Conservation (phyloP, 148 eudicot species). For the Amaranthus hypochondriacus region DNA sequence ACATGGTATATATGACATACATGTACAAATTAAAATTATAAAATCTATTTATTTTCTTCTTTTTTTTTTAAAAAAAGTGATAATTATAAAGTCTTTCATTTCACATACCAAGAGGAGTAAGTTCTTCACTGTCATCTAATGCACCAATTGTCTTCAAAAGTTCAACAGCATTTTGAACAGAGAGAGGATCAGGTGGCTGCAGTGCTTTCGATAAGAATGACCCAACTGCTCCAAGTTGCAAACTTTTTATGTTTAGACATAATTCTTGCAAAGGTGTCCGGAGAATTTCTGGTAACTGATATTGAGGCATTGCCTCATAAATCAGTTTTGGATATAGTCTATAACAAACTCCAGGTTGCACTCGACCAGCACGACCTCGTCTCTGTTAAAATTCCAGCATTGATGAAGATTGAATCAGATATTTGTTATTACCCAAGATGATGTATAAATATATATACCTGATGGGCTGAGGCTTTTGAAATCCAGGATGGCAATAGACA, state of each 20-base stretch:
- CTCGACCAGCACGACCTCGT: constrained; percentile 99
- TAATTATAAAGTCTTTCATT: background rate
- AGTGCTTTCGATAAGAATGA: constrained; percentile 85
- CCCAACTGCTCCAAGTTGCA: constrained; percentile 77
- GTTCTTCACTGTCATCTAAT: constrained; percentile 83
- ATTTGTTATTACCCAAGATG: background rate
- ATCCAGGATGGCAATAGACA: constrained; percentile 97
- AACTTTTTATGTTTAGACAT: constrained; percentile 80
- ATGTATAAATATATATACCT: constrained; percentile 42
- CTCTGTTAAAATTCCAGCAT: constrained; percentile 44
- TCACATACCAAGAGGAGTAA: constrained; percentile 80
- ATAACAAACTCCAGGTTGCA: constrained; percentile 92
- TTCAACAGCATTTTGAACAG: constrained; percentile 92
- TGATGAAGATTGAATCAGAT: constrained; percentile 1
- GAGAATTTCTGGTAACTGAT: constrained; percentile 96
- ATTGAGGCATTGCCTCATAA: constrained; percentile 85
- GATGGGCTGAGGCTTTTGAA: constrained; percentile 99
- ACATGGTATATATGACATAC: background rate
- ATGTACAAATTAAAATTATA: background rate
- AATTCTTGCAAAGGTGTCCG: constrained; percentile 94
- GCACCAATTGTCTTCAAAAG: constrained; percentile 95
- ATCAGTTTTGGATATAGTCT: constrained; percentile 78
- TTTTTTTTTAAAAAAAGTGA: too few relatives aligned
- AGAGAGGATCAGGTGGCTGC: constrained; percentile 93
- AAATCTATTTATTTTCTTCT: too few relatives aligned